Evolutionary conservation across 805 yeast genomes (phyloP).

Genomic region (Kodamaea lidongshanica): DNA sequence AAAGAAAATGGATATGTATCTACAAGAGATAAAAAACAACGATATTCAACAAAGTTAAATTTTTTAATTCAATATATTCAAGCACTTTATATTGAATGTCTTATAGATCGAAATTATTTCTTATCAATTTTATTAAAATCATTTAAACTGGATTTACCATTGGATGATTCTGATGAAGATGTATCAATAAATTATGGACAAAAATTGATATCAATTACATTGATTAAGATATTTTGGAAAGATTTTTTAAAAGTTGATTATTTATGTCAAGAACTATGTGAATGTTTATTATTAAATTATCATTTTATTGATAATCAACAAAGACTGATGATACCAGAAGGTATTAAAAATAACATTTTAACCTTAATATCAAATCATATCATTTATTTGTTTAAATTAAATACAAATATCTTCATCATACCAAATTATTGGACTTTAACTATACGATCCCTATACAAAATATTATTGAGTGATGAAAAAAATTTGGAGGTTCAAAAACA

Average conservation of each 20-base stretch:
- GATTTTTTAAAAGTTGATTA: slow-evolving; percentile 52
- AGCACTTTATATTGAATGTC: slow-evolving; percentile 60
- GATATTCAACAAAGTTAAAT: slow-evolving; percentile 47
- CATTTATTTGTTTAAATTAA: slow-evolving; percentile 40
- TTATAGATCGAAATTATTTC: slow-evolving; percentile 58
- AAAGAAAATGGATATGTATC: slow-evolving; percentile 28
- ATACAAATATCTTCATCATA: slow-evolving; percentile 56
- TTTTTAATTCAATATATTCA: slow-evolving; percentile 58
- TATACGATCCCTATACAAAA: slow-evolving; percentile 42
- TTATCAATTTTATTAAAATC: slow-evolving; percentile 58
- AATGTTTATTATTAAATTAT: slow-evolving; percentile 47
- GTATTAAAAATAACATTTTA: slow-evolving; percentile 29
- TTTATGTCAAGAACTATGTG: slow-evolving; percentile 60
- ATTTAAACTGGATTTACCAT: slow-evolving; percentile 32
- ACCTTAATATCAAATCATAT: slow-evolving; percentile 24
- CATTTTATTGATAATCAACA: slow-evolving; percentile 21
- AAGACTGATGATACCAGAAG: slow-evolving; percentile 4
- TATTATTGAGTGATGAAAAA: slow-evolving; percentile 18
- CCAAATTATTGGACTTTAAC: slow-evolving; percentile 58
- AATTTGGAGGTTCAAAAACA: slow-evolving; percentile 32
- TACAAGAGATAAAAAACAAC: slow-evolving; percentile 24
- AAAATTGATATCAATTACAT: slow-evolving; percentile 33
- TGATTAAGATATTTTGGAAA: slow-evolving; percentile 66
- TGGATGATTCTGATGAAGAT: slow-evolving; percentile 19
- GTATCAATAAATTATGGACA: slow-evolving; percentile 30